Conservation (phyloP, 2,329 filamentous ascomycete genomes). For the Trichoderma asperellum region DNA sequence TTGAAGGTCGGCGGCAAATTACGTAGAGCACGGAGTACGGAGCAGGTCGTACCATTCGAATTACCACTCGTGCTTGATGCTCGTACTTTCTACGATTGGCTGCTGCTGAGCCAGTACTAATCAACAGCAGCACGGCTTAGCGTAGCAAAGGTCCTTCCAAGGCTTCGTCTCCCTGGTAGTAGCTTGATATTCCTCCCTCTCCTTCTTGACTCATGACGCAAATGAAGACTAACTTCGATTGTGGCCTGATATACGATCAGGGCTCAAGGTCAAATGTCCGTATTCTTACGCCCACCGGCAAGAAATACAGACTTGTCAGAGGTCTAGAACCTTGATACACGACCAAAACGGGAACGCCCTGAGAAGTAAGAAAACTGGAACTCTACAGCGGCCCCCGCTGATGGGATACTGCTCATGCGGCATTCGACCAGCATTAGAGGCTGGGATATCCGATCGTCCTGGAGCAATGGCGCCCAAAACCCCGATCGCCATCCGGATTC, state of each 20-base stretch:
- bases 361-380: not conserved
- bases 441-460: slow-evolving; percentile 22
- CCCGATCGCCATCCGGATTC: slow-evolving; percentile 22
- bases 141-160: not conserved
- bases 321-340: not conserved
- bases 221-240: not conserved
- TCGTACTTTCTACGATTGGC: not conserved
- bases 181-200: not conserved
- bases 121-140: not conserved
- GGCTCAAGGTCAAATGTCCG: not conserved
- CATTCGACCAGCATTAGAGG: slow-evolving; percentile 5
- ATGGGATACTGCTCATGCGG: not conserved
- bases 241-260: not conserved
- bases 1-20: not conserved
- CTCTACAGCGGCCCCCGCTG: not conserved
- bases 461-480: not conserved
- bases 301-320: not conserved
- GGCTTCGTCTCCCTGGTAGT: not conserved
- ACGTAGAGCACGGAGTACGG: not conserved
- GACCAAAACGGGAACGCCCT: not conserved
- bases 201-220: not conserved
- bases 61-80: not conserved
- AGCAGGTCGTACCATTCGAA: not conserved
- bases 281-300: slow-evolving; percentile 5
- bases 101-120: not conserved